Percentiles rank a stretch among this genome's conserved stretches.
These are phyloP conservation scores for Mycena olivaceomarginata DNA, from an alignment of 768 basidiomycete genomes.

Conservation along the genomic window DNA sequence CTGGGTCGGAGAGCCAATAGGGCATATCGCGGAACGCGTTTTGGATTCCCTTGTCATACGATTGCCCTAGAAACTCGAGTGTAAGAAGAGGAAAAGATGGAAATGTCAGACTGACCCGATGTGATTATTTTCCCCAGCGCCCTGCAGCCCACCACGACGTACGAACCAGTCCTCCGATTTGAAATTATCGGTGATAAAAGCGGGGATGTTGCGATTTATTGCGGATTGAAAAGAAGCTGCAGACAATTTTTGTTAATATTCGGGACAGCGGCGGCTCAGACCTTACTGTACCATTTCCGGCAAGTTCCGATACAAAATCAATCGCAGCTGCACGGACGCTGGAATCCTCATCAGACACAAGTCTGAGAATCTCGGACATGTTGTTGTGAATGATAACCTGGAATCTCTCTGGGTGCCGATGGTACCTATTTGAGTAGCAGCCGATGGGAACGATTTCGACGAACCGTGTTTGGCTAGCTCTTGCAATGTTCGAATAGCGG, in stretches of 20 bases:
- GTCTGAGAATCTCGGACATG: background rate
- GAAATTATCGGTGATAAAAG: background rate
- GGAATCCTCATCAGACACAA: background rate
- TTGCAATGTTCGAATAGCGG: background rate
- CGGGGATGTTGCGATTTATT: constrained; percentile 1
- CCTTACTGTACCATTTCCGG: background rate
- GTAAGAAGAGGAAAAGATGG: background rate
- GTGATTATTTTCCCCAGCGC: background rate
- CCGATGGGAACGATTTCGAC: background rate
- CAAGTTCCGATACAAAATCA: constrained; percentile 6
- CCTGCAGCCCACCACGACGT: background rate
- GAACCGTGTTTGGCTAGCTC: background rate
- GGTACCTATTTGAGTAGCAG: background rate
- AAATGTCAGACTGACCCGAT: background rate
- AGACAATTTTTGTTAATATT: background rate
- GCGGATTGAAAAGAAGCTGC: background rate
- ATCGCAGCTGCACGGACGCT: background rate
- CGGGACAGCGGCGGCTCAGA: background rate
- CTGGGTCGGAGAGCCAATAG: background rate
- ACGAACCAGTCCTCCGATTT: background rate
- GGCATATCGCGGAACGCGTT: background rate
- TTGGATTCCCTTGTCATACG: background rate
- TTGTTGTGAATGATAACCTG: background rate
- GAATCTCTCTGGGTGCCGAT: background rate
- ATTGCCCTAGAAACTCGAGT: background rate